These are phyloP conservation scores for Lactifluus piperatus DNA, from an alignment of 768 basidiomycete genomes.

Conservation along the genomic window DNA sequence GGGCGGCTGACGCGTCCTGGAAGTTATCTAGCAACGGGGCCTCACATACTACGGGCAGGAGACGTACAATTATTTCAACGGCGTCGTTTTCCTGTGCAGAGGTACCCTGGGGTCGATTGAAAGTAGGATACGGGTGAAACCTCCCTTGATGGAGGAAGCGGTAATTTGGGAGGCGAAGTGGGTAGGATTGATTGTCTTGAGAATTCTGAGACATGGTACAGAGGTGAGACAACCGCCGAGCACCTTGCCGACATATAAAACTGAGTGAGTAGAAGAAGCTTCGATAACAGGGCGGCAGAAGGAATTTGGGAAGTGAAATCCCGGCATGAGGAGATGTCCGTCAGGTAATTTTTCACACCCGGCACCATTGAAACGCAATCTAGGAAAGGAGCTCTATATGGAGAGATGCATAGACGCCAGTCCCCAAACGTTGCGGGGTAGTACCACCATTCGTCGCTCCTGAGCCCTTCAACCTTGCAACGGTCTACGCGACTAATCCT, in stretches of 20 bases:
- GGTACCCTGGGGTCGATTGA: constrained; percentile 9
- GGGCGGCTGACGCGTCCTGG: not conserved
- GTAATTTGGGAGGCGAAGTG: constrained; percentile 19
- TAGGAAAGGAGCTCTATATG: constrained; percentile 4
- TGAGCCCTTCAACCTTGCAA: not conserved
- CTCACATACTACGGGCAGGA: not conserved
- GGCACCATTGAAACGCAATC: constrained; percentile 12
- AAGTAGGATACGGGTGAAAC: constrained; percentile 18
- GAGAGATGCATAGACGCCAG: constrained; percentile 12
- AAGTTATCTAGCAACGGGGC: not conserved
- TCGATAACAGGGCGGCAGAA: constrained; percentile 5
- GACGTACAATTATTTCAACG: not conserved
- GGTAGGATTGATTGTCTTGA: constrained; percentile 12
- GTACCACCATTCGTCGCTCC: not conserved
- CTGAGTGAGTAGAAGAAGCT: not conserved
- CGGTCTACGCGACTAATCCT: not conserved
- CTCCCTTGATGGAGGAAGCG: constrained; percentile 18
- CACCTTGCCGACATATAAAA: not conserved
- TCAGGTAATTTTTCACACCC: constrained; percentile 19
- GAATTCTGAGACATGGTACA: constrained; percentile 12
- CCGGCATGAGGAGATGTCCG: constrained; percentile 7
- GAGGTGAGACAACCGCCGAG: not conserved
- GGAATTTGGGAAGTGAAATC: constrained; percentile 11
- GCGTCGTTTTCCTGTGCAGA: not conserved
- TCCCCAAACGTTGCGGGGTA: constrained; percentile 6